Base-by-base conservation (phyloP, 768 basidiomycete species). In the Gloeophyllum trabeum region DNA sequence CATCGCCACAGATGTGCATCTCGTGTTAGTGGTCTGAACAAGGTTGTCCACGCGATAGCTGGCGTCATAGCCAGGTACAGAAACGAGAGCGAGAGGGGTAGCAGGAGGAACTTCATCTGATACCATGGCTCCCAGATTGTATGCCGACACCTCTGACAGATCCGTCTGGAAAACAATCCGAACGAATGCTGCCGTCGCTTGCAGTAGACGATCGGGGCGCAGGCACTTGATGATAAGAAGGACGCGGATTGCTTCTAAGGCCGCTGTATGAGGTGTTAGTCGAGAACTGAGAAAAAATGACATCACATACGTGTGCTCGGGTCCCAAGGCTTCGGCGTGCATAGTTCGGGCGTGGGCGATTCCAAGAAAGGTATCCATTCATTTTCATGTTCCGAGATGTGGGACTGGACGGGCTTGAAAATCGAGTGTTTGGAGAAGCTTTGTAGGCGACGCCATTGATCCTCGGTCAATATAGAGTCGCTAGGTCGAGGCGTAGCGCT, bases 31-130 rank as follows among this genome's bases (percentile, higher is more conserved):
- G 40, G 79, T 79, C 56, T 82, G 78, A 49, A 92, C 78, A 34
- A 94, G 73, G 50, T 81, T 81, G 52, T 96, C 92, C 28, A 96
- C 88, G 39, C 87, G 79, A 60, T 93, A 98, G 59, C 92, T 94
- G n/a, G 96, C 96, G 57, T 99, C 96, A 54, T 96, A 94, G 13
- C 96, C 96, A 2, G 89, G 79, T 3, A 99, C 91, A 4, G 94
- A 97, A 23, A 92, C 77, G 39, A 99, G 67, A 3, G 91, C 87
- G 20, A 98, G 65, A 1, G 96, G 93, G 0, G 89, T 89, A 3
- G 75, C 70, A 2, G 91, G 73, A 3, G 75, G 70, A 24, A 92
- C 75, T 56, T 98, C 91, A 52, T 84, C 73, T 5, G 69, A 51
- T 21, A 97, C 89, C 67, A 97, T 82, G 6, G 62, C 58, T 16